Evolutionary conservation across 164 flowering plant genomes (phyloP), one percentile per base, ranked within the genome.

Genomic region (Pachysandra terminalis): DNA sequence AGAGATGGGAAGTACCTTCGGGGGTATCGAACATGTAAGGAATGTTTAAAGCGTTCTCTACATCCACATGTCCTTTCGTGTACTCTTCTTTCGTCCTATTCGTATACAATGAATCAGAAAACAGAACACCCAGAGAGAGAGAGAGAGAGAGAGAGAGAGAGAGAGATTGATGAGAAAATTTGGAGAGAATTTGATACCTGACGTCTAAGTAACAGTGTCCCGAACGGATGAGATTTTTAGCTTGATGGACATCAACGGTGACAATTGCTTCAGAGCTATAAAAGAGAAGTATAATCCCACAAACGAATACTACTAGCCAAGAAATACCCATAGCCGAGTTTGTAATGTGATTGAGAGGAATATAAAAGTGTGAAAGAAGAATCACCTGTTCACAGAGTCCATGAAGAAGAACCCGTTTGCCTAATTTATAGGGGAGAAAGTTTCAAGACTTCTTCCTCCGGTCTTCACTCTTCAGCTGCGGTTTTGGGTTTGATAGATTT

Each of bases 51-150:
- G 75, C 56, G 58, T 81, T 83, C 54, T 80, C 81, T 22, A 82
- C 73, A 67, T 72, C 81, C 5, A 83, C 79, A 74, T 90, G 90
- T 19, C 96, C 91, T 26, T 75, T 76, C 65, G 79, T 79, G 81
- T 73, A 91, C 76, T 94, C 98, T 75, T 90, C 98, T 67, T 56
- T 83, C 1, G 97, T 86, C 86, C 98, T 93, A 66, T 37, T 16
- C 9, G 28, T 32, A 15, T 53, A 56, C 32, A 56, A 53, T 35
- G 51, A 19, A 61, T 35, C 6, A 66, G 60, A 19, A 40, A 51
- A 24, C 22, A 16, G 0, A 51, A 67, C 58, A 17, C 25, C 24
- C 12, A 5, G 16, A 10, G n/a, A n/a, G n/a, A n/a, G n/a, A n/a
- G n/a, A n/a, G n/a, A n/a, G n/a, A n/a, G n/a, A n/a, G n/a, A n/a